A percentile compares a stretch with the other conserved stretches of the same genome.
These are phyloP conservation scores for Monilinia laxa DNA, from an alignment of 2,329 filamentous ascomycete species.

Conservation along the genomic window DNA sequence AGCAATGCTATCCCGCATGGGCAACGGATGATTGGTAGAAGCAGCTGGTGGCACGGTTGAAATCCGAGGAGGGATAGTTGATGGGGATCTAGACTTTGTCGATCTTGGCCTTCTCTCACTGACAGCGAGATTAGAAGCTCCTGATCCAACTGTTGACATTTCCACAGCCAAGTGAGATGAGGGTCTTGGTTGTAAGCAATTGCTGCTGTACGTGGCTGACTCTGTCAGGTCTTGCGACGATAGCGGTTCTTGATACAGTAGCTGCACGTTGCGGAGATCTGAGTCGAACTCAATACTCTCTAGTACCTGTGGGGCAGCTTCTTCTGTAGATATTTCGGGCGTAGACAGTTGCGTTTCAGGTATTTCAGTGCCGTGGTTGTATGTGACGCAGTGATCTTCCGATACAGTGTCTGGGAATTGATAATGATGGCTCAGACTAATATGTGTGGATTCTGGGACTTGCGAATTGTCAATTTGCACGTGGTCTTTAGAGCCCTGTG, in stretches of 20 bases:
- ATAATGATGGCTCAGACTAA: no score
- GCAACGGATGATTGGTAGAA: conserved; percentile 2
- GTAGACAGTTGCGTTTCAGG: not conserved
- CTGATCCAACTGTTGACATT: conserved; percentile 7
- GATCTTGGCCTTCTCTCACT: conserved; percentile 13
- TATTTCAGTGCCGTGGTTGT: not conserved
- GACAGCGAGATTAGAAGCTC: conserved; percentile 6
- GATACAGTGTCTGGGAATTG: not conserved
- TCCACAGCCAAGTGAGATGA: not conserved
- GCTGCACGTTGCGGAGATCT: not conserved
- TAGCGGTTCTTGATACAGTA: not conserved
- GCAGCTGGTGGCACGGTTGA: conserved; percentile 4
- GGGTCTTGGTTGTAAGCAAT: not conserved
- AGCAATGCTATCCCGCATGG: conserved; percentile 14
- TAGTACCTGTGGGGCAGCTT: not conserved
- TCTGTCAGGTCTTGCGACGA: not conserved
- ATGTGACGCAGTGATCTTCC: not conserved
- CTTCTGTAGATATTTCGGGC: not conserved
- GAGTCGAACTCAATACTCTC: conserved; percentile 15
- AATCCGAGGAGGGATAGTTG: conserved; percentile 10
- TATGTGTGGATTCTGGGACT: not conserved
- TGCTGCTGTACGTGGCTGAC: not conserved
- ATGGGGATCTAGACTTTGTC: conserved; percentile 21
- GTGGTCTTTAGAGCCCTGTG: conserved; percentile 12
- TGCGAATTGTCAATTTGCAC: conserved; percentile 13